phyloP scores from a whole-genome alignment of 805 yeast genomes.

The Lachancea lanzarotensis region DNA sequence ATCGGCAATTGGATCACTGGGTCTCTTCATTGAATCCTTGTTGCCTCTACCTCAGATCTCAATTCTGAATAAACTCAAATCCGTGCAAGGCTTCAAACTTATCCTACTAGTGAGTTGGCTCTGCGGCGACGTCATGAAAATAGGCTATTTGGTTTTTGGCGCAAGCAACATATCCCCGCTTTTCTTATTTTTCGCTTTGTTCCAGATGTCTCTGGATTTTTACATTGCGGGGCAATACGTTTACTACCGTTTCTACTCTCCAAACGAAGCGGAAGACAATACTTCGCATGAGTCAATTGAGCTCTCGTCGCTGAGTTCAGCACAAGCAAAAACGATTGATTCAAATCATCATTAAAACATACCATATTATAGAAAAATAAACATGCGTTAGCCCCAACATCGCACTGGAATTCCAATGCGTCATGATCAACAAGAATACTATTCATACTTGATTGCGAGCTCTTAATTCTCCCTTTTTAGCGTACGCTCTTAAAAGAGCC shows the following conservation, averaged over 20 bases:
- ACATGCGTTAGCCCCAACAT: not conserved
- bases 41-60: slow-evolving; percentile 75
- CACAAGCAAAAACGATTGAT: not conserved
- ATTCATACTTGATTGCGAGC: not conserved
- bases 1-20: slow-evolving; percentile 49
- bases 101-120: slow-evolving; percentile 78
- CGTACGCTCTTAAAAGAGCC: slow-evolving; percentile 21
- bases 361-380: slow-evolving; percentile 1
- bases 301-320: slow-evolving; percentile 1
- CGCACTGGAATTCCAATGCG: not conserved
- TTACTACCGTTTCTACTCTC: slow-evolving; percentile 45
- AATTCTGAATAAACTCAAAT: slow-evolving; percentile 55
- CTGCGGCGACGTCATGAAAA: slow-evolving; percentile 78
- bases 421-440: not conserved
- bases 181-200: slow-evolving; percentile 63
- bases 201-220: slow-evolving; percentile 71
- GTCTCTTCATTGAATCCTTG: slow-evolving; percentile 64
- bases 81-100: slow-evolving; percentile 72
- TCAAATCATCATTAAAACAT: not conserved
- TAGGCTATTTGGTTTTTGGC: slow-evolving; percentile 68
- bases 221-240: slow-evolving; percentile 68
- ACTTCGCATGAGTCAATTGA: not conserved
- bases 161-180: slow-evolving; percentile 60
- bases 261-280: slow-evolving; percentile 7
- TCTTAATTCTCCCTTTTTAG: slow-evolving; percentile 16